Evolutionary conservation across 495 filamentous ascomycete genomes (phyloP).

Genomic region (Penicillium longicatenatum): DNA sequence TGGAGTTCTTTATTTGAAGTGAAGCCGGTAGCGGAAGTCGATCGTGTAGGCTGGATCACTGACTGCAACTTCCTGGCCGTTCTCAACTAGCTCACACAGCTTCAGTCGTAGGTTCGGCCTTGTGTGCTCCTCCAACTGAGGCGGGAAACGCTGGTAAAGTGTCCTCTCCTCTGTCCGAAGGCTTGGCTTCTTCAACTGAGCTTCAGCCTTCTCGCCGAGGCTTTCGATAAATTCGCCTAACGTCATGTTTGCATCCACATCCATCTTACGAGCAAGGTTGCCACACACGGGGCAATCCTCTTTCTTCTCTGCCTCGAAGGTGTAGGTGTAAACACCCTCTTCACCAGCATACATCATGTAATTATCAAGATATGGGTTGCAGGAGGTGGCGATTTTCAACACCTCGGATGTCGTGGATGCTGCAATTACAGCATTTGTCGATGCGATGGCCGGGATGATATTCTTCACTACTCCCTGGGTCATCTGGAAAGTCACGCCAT

Average conservation of each 20-base stretch:
- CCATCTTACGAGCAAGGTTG: constrained; percentile 70
- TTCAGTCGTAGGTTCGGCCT: constrained; percentile 79
- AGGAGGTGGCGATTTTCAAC: constrained; percentile 84
- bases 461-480: constrained; percentile 99
- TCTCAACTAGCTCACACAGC: constrained; percentile 61
- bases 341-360: constrained; percentile 99
- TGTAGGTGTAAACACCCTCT: constrained; percentile 94
- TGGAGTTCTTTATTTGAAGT: constrained; percentile 35
- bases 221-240: constrained; percentile 85
- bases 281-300: constrained; percentile 94
- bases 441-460: constrained; percentile 98
- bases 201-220: constrained; percentile 78
- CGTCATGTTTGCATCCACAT: constrained; percentile 70
- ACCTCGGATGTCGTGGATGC: constrained; percentile 96
- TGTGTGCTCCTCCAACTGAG: constrained; percentile 78
- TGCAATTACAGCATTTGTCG: constrained; percentile 95
- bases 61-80: constrained; percentile 76
- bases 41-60: constrained; percentile 78
- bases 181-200: constrained; percentile 88
- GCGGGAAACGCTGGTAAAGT: constrained; percentile 85
- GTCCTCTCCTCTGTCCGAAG: constrained; percentile 79
- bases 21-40: constrained; percentile 70
- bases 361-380: constrained; percentile 82
- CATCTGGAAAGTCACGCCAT: constrained; percentile 92
- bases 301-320: constrained; percentile 90